Conservation (phyloP, 1,284 basidiomycete species). For the Sanghuangporus weigelae region DNA sequence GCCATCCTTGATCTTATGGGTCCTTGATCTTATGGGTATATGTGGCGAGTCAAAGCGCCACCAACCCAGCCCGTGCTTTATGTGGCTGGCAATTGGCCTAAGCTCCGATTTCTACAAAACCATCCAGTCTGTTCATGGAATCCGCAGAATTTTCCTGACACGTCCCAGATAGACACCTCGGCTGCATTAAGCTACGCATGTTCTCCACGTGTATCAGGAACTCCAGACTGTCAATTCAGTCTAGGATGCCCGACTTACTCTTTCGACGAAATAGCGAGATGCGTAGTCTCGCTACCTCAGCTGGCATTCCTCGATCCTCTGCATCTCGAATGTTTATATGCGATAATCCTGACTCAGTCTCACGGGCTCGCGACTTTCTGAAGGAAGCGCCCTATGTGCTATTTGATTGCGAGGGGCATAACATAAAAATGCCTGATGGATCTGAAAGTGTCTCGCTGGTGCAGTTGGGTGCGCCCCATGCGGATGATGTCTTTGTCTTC, state of each 20-base stretch:
- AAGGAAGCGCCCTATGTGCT: not conserved
- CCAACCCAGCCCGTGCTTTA: not conserved
- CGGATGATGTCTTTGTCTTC: conserved; percentile 6
- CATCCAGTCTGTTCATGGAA: not conserved
- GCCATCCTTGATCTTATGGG: not conserved
- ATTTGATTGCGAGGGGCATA: not conserved
- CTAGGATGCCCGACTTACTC: too few species aligned
- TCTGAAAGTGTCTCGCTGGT: not conserved
- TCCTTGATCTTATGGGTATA: not conserved
- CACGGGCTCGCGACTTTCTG: not conserved
- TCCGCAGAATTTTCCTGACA: not conserved
- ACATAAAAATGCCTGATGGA: not conserved
- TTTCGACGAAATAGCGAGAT: too few species aligned
- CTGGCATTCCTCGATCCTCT: not conserved
- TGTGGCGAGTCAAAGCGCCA: not conserved
- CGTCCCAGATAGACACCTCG: too few species aligned
- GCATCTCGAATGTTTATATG: not conserved
- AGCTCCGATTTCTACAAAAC: not conserved
- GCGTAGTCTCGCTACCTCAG: too few species aligned
- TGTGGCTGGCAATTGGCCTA: not conserved
- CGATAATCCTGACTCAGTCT: not conserved
- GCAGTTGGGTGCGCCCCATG: conserved; percentile 2
- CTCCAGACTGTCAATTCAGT: too few species aligned
- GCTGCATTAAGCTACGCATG: too few species aligned
- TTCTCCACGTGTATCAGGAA: too few species aligned